A percentile compares a stretch with the other conserved stretches of the same genome.
phyloP scores from a whole-genome alignment of 2,329 filamentous ascomycete species.

The Aspergillus thermomutatus region DNA sequence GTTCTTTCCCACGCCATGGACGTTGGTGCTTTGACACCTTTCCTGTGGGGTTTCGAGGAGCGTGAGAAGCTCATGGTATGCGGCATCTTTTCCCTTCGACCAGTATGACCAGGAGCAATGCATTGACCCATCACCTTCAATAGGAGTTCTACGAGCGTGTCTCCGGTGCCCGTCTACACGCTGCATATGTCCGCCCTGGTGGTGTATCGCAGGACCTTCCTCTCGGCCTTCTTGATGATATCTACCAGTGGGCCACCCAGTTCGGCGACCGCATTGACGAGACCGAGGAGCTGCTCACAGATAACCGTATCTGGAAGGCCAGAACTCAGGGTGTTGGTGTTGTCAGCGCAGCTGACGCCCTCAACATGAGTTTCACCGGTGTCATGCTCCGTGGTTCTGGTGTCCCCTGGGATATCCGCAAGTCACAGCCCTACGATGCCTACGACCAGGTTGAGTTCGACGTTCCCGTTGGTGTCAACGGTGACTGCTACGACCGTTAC shows the following conservation, averaged over 20 bases:
- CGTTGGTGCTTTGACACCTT: constrained; percentile 94
- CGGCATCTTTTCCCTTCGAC: constrained; percentile 1
- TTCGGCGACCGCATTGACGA: constrained; percentile 98
- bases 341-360: constrained; percentile 84
- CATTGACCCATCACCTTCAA: constrained; percentile 15
- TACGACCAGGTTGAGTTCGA: constrained; percentile 99
- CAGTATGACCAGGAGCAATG: background rate
- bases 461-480: constrained; percentile 91
- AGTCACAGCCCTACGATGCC: constrained; percentile 94
- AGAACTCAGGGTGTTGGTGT: constrained; percentile 89
- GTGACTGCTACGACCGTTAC: constrained; percentile 99
- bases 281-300: constrained; percentile 96
- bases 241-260: constrained; percentile 99
- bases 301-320: constrained; percentile 99
- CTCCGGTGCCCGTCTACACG: constrained; percentile 93
- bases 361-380: constrained; percentile 94
- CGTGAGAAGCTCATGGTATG: constrained; percentile 98
- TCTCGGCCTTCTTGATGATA: constrained; percentile 90
- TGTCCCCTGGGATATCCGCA: constrained; percentile 93
- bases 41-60: constrained; percentile 99
- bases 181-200: constrained; percentile 93
- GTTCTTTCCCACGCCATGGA: constrained; percentile 98
- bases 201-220: constrained; percentile 96
- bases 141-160: constrained; percentile 99
- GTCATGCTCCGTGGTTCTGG: constrained; percentile 98